These are phyloP conservation scores for Yamadazyma takamatsuzukensis DNA, from an alignment of 805 yeast species.

Conservation along the genomic window DNA sequence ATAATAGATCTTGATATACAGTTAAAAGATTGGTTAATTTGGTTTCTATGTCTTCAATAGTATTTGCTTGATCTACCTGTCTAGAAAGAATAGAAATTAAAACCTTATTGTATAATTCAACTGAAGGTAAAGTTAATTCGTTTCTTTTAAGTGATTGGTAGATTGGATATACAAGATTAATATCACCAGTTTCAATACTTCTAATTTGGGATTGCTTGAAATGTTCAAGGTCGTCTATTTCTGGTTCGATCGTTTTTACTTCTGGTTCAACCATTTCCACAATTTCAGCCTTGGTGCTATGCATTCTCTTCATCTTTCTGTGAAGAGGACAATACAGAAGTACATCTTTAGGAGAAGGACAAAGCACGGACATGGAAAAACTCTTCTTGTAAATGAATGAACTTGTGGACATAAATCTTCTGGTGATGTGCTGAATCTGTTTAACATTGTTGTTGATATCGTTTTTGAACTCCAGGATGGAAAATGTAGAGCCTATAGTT, in stretches of 20 bases:
- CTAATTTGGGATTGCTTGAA: conserved; percentile 9
- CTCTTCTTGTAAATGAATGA: conserved; percentile 13
- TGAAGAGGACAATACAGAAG: too few relatives aligned
- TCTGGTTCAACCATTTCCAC: not conserved
- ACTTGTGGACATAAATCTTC: conserved; percentile 18
- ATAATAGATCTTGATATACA: conserved; percentile 64
- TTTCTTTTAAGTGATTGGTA: conserved; percentile 40
- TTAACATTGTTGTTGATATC: conserved; percentile 25
- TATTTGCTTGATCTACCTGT: conserved; percentile 34
- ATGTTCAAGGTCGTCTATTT: conserved; percentile 1
- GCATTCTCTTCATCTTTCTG: too few relatives aligned
- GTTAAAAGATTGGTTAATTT: conserved; percentile 60
- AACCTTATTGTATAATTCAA: conserved; percentile 51
- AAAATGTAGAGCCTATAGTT: conserved; percentile 14
- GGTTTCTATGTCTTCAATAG: conserved; percentile 46
- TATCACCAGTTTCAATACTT: conserved; percentile 14
- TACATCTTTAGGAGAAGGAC: not conserved
- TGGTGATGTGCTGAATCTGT: conserved; percentile 19
- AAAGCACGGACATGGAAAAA: conserved; percentile 2
- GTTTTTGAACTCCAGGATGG: conserved; percentile 28
- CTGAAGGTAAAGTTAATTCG: conserved; percentile 41
- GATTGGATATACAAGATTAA: conserved; percentile 35
- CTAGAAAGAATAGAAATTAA: conserved; percentile 52
- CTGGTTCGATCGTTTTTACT: not conserved
- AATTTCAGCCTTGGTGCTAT: too few relatives aligned